A percentile compares a stretch with the other conserved stretches of the same genome.
Conservation (phyloP, 352 stramenopile genomes). For the Elongisporangium undulatum region DNA sequence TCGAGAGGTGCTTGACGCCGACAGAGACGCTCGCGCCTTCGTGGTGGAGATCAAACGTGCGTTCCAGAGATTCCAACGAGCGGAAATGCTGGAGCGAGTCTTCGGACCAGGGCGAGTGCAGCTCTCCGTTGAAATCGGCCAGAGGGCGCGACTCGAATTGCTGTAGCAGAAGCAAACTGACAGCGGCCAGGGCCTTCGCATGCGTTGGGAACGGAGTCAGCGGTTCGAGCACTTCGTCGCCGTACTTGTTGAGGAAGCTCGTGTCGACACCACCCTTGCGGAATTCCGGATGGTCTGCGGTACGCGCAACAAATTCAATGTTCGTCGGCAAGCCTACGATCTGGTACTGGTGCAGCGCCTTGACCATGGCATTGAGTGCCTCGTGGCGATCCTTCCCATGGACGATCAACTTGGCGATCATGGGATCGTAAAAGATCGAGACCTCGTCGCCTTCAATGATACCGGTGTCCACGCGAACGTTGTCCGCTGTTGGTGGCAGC, state of each 20-base stretch:
- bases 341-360: constrained; percentile 89
- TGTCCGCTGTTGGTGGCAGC: constrained; percentile 60
- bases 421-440: constrained; percentile 93
- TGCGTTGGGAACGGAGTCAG: constrained; percentile 47
- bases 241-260: constrained; percentile 92
- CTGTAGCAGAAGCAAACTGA: constrained; percentile 72
- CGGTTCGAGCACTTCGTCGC: constrained; percentile 73
- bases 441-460: constrained; percentile 88
- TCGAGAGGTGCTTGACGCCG: constrained; percentile 33
- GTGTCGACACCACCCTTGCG: constrained; percentile 88
- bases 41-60: constrained; percentile 45
- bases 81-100: constrained; percentile 52
- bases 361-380: constrained; percentile 81
- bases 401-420: constrained; percentile 94
- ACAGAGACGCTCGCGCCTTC: constrained; percentile 34
- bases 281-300: constrained; percentile 86
- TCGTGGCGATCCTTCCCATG: constrained; percentile 81
- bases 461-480: constrained; percentile 88
- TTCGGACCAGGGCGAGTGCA: constrained; percentile 57
- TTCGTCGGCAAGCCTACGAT: constrained; percentile 93
- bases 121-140: constrained; percentile 32
- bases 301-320: constrained; percentile 92
- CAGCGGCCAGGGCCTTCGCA: constrained; percentile 64
- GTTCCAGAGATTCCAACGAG: constrained; percentile 47
- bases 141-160: constrained; percentile 29